These are phyloP conservation scores for Ajuga chamaepitys DNA, from an alignment of 257 asterid genomes.

Conservation along the genomic window DNA sequence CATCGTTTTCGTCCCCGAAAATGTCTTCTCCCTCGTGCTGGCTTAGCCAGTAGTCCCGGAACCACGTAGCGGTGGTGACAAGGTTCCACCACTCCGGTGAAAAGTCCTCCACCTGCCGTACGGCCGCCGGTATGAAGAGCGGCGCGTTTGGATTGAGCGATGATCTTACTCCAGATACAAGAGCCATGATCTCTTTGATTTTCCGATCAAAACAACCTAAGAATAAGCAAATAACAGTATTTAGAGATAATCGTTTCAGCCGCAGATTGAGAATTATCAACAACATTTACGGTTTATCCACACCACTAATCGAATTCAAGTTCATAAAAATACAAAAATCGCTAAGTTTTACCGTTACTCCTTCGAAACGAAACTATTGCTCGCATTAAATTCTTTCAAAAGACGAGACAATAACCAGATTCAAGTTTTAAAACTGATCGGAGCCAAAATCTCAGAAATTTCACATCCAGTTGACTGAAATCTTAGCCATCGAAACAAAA, in stretches of 20 bases:
- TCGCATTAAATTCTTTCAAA: neutral
- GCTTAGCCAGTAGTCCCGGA: conserved; percentile 77
- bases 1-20: conserved; percentile 31
- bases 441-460: neutral
- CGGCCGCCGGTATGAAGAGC: conserved; percentile 59
- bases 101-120: conserved; percentile 90
- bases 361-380: neutral
- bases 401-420: neutral
- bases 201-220: conserved; percentile 19
- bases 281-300: too few relatives aligned
- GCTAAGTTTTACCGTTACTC: neutral
- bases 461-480: neutral
- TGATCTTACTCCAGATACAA: conserved; percentile 78
- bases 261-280: too few relatives aligned
- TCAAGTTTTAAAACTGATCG: neutral
- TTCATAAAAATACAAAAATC: neutral
- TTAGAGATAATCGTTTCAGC: too few relatives aligned
- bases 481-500: neutral
- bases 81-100: conserved; percentile 95
- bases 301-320: too few relatives aligned
- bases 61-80: conserved; percentile 79
- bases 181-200: conserved; percentile 41
- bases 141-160: conserved; percentile 83
- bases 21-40: conserved; percentile 56
- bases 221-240: too few relatives aligned